Percentiles rank a stretch among this genome's conserved stretches.
Conservation (phyloP, 2,329 filamentous ascomycete genomes). For the Fusarium keratoplasticum region DNA sequence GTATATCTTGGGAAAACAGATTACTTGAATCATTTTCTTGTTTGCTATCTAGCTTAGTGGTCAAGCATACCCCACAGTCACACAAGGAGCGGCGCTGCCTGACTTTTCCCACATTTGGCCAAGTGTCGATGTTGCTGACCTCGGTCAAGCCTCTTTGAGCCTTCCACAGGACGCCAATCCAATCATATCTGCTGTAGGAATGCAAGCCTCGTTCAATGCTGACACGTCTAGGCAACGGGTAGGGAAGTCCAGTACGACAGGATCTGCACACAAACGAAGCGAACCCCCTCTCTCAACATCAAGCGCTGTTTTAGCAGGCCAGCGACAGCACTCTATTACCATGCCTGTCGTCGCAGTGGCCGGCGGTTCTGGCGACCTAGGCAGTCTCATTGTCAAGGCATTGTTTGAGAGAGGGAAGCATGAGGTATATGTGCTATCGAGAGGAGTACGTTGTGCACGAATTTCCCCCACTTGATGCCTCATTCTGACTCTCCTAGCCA, state of each 20-base stretch:
- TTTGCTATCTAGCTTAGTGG: not conserved
- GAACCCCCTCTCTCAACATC: not conserved
- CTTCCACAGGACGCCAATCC: not conserved
- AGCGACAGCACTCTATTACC: not conserved
- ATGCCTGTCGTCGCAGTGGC: slow-evolving; percentile 57
- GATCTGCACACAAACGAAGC: not conserved
- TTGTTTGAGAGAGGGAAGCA: slow-evolving; percentile 51
- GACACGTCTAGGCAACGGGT: not conserved
- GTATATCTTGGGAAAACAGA: not conserved
- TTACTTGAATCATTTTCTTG: not conserved
- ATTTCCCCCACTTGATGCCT: not conserved
- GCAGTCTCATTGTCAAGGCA: slow-evolving; percentile 58
- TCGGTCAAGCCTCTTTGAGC: not conserved
- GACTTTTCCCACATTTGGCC: not conserved
- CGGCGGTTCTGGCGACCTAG: slow-evolving; percentile 60
- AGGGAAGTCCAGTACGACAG: not conserved
- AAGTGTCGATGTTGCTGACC: not conserved
- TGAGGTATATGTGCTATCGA: slow-evolving; percentile 55
- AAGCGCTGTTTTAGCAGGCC: too few relatives aligned
- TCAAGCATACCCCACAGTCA: too few relatives aligned
- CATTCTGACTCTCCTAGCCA: not conserved
- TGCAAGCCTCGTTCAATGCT: not conserved
- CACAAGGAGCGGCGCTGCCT: too few relatives aligned
- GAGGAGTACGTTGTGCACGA: slow-evolving; percentile 47
- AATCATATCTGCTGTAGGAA: not conserved